These are phyloP conservation scores for Knufia petricola DNA, from an alignment of 2,329 filamentous ascomycete genomes.

Conservation along the genomic window DNA sequence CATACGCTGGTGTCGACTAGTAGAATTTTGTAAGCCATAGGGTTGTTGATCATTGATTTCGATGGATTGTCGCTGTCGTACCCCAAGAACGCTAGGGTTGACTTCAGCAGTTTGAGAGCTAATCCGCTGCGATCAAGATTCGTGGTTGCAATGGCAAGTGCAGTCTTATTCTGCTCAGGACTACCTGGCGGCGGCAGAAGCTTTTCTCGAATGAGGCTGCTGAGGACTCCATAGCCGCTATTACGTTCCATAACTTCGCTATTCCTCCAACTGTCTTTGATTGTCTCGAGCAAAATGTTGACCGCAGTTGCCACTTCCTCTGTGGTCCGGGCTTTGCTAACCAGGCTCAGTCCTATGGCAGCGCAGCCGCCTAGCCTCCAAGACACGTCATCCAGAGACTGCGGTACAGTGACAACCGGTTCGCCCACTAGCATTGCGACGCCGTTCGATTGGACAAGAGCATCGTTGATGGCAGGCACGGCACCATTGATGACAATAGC, in stretches of 20 bases:
- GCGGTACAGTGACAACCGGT: slow-evolving; percentile 70
- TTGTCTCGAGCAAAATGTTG: slow-evolving; percentile 73
- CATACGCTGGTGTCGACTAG: slow-evolving; percentile 90
- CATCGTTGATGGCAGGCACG: slow-evolving; percentile 77
- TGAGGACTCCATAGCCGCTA: slow-evolving; percentile 83
- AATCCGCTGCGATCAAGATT: slow-evolving; percentile 42
- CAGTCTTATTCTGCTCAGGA: slow-evolving; percentile 13
- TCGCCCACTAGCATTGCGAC: slow-evolving; percentile 73
- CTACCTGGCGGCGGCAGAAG: slow-evolving; percentile 33
- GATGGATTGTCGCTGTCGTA: slow-evolving; percentile 72
- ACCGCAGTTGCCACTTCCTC: slow-evolving; percentile 67
- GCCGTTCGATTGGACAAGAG: slow-evolving; percentile 69
- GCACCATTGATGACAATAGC: slow-evolving; percentile 81
- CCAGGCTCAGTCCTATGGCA: slow-evolving; percentile 70
- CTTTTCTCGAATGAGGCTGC: slow-evolving; percentile 74
- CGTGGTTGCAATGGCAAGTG: slow-evolving; percentile 25
- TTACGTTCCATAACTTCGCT: slow-evolving; percentile 97
- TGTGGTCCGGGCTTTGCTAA: slow-evolving; percentile 63
- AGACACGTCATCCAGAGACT: slow-evolving; percentile 78
- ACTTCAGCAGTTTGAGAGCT: slow-evolving; percentile 55
- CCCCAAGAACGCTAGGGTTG: slow-evolving; percentile 78
- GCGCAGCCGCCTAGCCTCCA: slow-evolving; percentile 92
- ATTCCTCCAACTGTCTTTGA: slow-evolving; percentile 89
- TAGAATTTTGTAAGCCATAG: slow-evolving; percentile 82
- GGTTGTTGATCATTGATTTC: slow-evolving; percentile 90